phyloP scores from a whole-genome alignment of 805 yeast species.

The Priceomyces melissophilus region DNA sequence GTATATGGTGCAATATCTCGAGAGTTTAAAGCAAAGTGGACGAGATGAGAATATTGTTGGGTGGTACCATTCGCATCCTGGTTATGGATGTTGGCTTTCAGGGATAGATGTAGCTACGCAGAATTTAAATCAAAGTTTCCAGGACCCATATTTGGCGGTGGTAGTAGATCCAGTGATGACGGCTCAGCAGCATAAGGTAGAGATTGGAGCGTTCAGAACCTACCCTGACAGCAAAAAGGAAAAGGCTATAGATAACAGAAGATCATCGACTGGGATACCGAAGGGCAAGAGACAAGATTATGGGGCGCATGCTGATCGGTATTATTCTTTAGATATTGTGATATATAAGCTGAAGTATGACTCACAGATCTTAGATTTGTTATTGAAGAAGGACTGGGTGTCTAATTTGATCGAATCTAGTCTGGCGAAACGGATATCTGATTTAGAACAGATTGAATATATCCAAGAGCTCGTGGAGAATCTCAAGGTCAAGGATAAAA shows the following conservation, averaged over 20 bases:
- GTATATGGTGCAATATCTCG: slow-evolving; percentile 83
- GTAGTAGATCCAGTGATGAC: slow-evolving; percentile 84
- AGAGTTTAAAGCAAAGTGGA: slow-evolving; percentile 48
- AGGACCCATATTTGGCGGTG: slow-evolving; percentile 87
- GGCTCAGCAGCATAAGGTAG: slow-evolving; percentile 58
- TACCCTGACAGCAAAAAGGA: slow-evolving; percentile 34
- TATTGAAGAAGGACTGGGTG: slow-evolving; percentile 22
- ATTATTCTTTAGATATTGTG: slow-evolving; percentile 63
- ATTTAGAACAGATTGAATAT: slow-evolving; percentile 7
- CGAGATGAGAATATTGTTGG: slow-evolving; percentile 74
- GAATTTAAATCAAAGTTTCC: slow-evolving; percentile 75
- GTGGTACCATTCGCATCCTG: slow-evolving; percentile 97
- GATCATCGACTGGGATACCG: slow-evolving; percentile 23
- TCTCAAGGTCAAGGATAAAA: slow-evolving; percentile 7
- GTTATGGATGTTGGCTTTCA: slow-evolving; percentile 94
- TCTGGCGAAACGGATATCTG: slow-evolving; percentile 4
- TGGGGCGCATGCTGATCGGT: slow-evolving; percentile 68
- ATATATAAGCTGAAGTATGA: slow-evolving; percentile 56
- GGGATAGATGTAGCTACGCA: slow-evolving; percentile 94
- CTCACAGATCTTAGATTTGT: slow-evolving; percentile 21
- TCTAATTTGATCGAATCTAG: slow-evolving; percentile 9
- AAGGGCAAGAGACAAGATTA: slow-evolving; percentile 55
- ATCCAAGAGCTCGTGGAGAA: slow-evolving; percentile 8
- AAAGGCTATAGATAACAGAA: not conserved
- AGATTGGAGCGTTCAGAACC: slow-evolving; percentile 88